phyloP scores from a whole-genome alignment of 768 basidiomycete genomes.

The Postia placenta region DNA sequence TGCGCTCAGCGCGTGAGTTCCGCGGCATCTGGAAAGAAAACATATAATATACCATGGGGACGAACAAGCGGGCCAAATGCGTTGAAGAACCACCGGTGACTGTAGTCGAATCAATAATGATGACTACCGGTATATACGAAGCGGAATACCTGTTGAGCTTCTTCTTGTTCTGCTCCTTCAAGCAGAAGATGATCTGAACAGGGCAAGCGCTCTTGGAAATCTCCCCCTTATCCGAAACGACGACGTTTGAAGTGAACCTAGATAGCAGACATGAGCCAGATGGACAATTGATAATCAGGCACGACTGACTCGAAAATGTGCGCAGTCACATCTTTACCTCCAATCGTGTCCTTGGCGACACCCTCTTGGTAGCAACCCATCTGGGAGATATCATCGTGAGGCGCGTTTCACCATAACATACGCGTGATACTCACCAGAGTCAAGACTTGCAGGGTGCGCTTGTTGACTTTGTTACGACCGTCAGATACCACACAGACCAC shows the following conservation, averaged over 20 bases:
- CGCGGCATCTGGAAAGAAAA: neutral
- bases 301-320: slow-evolving; percentile 81
- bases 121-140: neutral
- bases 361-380: slow-evolving; percentile 90
- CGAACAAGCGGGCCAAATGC: slow-evolving; percentile 85
- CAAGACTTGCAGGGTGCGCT: slow-evolving; percentile 85
- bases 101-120: neutral
- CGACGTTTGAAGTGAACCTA: slow-evolving; percentile 73
- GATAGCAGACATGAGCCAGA: neutral
- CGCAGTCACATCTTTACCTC: slow-evolving; percentile 85
- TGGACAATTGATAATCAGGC: neutral
- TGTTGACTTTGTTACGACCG: slow-evolving; percentile 82
- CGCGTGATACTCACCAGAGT: slow-evolving; percentile 47
- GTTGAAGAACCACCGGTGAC: slow-evolving; percentile 97
- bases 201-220: slow-evolving; percentile 71
- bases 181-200: slow-evolving; percentile 83
- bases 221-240: slow-evolving; percentile 77
- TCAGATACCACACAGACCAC: slow-evolving; percentile 87
- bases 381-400: slow-evolving; percentile 26
- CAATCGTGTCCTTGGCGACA: slow-evolving; percentile 83
- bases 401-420: neutral
- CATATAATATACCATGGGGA: slow-evolving; percentile 62
- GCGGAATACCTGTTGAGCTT: slow-evolving; percentile 65
- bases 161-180: slow-evolving; percentile 97
- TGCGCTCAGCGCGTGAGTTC: neutral